These are phyloP conservation scores for Trichoderma simmonsii DNA, from an alignment of 2,329 filamentous ascomycete species.

Conservation along the genomic window DNA sequence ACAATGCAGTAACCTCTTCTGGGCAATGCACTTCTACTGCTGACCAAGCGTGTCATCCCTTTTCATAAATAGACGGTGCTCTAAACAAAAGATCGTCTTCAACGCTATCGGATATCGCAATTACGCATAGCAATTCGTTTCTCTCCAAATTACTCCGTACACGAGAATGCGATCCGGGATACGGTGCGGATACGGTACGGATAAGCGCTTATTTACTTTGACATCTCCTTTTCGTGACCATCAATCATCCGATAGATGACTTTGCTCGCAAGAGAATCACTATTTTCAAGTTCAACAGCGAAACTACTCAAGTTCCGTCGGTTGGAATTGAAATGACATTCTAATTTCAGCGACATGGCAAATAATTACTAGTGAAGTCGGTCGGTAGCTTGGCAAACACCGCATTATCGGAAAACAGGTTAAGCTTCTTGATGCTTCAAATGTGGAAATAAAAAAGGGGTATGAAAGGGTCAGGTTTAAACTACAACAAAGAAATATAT, in stretches of 20 bases:
- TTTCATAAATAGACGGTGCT: background rate
- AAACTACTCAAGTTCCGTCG: background rate
- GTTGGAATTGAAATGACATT: background rate
- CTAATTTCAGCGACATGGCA: background rate
- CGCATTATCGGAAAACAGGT: background rate
- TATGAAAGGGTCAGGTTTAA: background rate
- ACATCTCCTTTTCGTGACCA: background rate
- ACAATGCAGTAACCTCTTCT: background rate
- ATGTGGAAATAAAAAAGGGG: background rate
- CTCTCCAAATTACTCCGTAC: background rate
- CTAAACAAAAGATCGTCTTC: background rate
- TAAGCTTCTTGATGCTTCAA: background rate
- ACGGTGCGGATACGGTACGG: conserved; percentile 4
- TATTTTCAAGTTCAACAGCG: background rate
- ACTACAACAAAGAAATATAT: background rate
- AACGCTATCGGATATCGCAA: background rate
- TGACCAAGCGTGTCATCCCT: background rate
- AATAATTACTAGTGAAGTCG: background rate
- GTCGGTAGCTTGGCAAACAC: background rate
- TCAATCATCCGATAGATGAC: background rate
- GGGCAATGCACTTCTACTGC: background rate
- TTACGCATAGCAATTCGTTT: background rate
- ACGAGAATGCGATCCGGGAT: background rate
- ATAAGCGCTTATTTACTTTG: background rate
- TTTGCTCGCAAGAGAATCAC: background rate